These are phyloP conservation scores for Meyerozyma athensensis DNA, from an alignment of 1,139 yeast genomes.

Conservation along the genomic window DNA sequence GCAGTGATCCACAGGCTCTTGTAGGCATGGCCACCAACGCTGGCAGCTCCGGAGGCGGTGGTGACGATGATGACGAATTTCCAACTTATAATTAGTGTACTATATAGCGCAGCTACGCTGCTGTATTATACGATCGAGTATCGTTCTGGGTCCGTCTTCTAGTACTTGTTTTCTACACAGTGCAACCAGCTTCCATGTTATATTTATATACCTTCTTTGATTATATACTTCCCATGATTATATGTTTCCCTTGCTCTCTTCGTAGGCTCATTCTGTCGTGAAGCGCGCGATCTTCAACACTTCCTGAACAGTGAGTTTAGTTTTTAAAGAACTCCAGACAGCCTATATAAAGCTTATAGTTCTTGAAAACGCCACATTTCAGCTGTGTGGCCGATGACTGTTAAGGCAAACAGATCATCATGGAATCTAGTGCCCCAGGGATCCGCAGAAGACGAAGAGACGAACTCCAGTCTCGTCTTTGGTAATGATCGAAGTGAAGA, in stretches of 20 bases:
- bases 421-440: constrained; percentile 3
- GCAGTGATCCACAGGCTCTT: constrained; percentile 19
- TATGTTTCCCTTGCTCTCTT: too few species aligned
- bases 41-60: background rate
- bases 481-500: constrained; percentile 15
- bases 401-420: constrained; percentile 1
- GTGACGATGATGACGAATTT: constrained; percentile 6
- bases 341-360: too few species aligned
- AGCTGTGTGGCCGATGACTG: constrained; percentile 5
- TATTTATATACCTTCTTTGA: too few species aligned
- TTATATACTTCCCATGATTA: too few species aligned
- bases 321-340: too few species aligned
- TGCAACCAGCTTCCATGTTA: too few species aligned
- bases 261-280: too few species aligned
- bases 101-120: constrained; percentile 1
- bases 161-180: too few species aligned
- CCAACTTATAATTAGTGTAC: constrained; percentile 6
- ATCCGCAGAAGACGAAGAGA: constrained; percentile 7
- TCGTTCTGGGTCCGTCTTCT: background rate
- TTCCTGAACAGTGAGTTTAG: too few species aligned
- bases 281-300: too few species aligned
- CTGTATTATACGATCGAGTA: constrained; percentile 4
- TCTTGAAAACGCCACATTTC: too few species aligned
- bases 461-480: constrained; percentile 20
- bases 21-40: constrained; percentile 9